Evolutionary conservation across 768 basidiomycete genomes (phyloP).

Genomic region (Kwoniella europaea): DNA sequence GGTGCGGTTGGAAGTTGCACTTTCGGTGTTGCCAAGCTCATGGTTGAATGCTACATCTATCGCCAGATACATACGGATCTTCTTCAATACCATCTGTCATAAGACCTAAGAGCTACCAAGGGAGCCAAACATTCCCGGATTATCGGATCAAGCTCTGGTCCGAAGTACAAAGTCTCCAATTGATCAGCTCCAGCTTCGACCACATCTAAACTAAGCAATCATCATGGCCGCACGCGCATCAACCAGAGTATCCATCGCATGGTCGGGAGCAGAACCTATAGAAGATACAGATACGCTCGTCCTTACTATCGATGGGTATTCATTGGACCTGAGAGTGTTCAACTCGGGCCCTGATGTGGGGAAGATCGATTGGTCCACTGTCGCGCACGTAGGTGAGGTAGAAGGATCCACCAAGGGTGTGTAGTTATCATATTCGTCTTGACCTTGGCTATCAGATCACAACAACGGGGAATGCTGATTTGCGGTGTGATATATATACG

Average conservation of each 20-base stretch:
- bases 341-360: constrained; percentile 18
- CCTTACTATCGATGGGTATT: constrained; percentile 35
- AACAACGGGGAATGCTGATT: not conserved
- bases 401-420: constrained; percentile 30
- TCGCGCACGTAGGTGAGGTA: constrained; percentile 27
- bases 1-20: not conserved
- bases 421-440: not conserved
- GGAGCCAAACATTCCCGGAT: no score
- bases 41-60: no score
- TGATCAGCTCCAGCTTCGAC: constrained; percentile 2
- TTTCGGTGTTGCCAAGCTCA: not conserved
- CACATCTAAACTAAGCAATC: constrained; percentile 17
- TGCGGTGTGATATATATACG: not conserved
- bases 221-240: constrained; percentile 36
- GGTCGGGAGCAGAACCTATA: constrained; percentile 24
- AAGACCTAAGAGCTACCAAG: no score
- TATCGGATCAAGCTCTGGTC: no score
- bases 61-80: no score
- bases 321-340: constrained; percentile 40
- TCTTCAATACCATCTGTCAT: no score
- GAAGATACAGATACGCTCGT: constrained; percentile 48
- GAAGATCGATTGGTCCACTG: constrained; percentile 38
- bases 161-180: constrained; percentile 16
- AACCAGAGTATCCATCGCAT: constrained; percentile 39
- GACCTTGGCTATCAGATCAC: not conserved